phyloP scores from a whole-genome alignment of 2,329 filamentous ascomycete genomes.

The Zymoseptoria ardabiliae region DNA sequence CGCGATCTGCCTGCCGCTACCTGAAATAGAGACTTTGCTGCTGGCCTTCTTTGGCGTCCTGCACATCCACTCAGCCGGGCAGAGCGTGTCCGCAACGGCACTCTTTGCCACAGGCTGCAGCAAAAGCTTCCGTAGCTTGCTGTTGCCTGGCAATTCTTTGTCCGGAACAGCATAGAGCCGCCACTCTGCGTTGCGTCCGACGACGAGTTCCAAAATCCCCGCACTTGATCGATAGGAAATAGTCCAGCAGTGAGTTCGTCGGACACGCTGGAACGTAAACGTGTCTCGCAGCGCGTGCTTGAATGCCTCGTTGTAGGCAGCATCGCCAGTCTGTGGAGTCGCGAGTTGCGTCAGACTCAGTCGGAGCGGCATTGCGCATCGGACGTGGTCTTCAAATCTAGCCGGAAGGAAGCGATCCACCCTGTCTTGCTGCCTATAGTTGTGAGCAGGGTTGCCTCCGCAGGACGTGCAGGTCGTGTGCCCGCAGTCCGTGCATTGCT shows the following conservation, averaged over 20 bases:
- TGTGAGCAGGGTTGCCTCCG: conserved; percentile 47
- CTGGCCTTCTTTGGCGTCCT: neutral
- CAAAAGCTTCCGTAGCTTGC: conserved; percentile 18
- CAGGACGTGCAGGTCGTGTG: conserved; percentile 51
- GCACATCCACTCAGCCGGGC: conserved; percentile 26
- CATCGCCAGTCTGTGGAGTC: neutral
- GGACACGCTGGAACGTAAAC: conserved; percentile 31
- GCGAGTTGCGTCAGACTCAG: conserved; percentile 6
- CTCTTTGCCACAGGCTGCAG: conserved; percentile 22
- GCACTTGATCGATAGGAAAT: conserved; percentile 31
- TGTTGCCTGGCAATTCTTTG: conserved; percentile 13
- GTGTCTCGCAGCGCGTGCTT: conserved; percentile 25
- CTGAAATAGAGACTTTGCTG: conserved; percentile 12
- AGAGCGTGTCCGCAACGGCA: conserved; percentile 15
- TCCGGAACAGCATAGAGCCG: conserved; percentile 23
- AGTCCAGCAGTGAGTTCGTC: conserved; percentile 33
- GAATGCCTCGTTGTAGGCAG: neutral
- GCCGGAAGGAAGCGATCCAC: conserved; percentile 25
- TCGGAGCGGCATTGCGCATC: conserved; percentile 15
- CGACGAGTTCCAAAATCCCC: conserved; percentile 33
- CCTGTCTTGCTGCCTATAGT: conserved; percentile 27
- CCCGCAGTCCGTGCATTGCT: conserved; percentile 45
- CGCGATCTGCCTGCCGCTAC: conserved; percentile 14
- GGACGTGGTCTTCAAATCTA: conserved; percentile 17
- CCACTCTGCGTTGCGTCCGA: conserved; percentile 22